These are phyloP conservation scores for Ophiocordyceps robertsii DNA, from an alignment of 2,329 filamentous ascomycete genomes.

Conservation along the genomic window DNA sequence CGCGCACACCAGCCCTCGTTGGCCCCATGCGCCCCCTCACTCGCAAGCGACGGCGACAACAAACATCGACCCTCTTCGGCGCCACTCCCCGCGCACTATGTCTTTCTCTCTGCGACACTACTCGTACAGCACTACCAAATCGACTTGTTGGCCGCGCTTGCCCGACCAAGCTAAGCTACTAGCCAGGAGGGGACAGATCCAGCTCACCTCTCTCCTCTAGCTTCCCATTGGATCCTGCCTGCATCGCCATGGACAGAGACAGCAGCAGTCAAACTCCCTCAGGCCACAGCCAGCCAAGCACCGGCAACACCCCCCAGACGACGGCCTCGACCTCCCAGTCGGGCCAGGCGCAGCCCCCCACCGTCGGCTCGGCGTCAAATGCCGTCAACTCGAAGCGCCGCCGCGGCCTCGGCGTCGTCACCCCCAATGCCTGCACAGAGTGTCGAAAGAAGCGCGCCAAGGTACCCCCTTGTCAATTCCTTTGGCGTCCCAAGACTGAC, in stretches of 20 bases:
- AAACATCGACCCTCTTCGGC: background rate
- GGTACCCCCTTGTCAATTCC: slow-evolving; percentile 19
- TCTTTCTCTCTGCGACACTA: background rate
- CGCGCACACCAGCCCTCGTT: too few species aligned
- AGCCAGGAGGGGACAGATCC: background rate
- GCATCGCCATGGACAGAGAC: slow-evolving; percentile 16
- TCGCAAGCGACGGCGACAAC: background rate
- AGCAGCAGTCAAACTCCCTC: slow-evolving; percentile 14
- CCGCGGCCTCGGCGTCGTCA: slow-evolving; percentile 41
- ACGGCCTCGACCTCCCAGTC: slow-evolving; percentile 10
- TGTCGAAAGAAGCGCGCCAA: slow-evolving; percentile 50
- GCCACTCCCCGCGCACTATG: background rate
- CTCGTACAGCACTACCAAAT: background rate
- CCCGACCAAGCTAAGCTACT: background rate
- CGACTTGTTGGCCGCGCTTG: background rate
- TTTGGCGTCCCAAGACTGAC: too few species aligned
- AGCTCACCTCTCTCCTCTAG: too few species aligned
- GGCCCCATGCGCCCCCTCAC: too few species aligned
- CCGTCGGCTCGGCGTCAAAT: slow-evolving; percentile 9
- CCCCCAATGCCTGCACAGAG: slow-evolving; percentile 47
- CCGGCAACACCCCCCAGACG: slow-evolving; percentile 20
- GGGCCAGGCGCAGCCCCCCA: slow-evolving; percentile 2
- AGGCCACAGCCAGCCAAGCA: slow-evolving; percentile 16
- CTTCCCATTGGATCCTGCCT: background rate
- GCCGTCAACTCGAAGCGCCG: slow-evolving; percentile 31